Base-by-base conservation (phyloP, 176 grass and related monocot species). In the Elymus sibiricus region DNA sequence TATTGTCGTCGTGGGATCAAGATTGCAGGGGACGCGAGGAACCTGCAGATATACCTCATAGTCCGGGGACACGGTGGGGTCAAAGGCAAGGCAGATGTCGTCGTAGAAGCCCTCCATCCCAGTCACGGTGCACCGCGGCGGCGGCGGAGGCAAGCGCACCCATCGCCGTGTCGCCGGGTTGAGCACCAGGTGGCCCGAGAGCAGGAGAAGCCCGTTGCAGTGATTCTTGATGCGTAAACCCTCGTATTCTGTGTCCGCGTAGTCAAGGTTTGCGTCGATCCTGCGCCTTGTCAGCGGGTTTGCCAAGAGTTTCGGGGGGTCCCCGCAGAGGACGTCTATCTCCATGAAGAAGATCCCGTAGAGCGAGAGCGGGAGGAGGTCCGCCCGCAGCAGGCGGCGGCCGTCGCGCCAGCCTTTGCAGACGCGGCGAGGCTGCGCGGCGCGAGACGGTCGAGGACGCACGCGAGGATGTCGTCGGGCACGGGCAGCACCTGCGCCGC, bases 241-340 rank as follows among this genome's bases (percentile, higher is more conserved):
- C 2, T 7, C 11, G 0, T 13, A 17, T 0, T 39, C 0, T 7
- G 14, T 11, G 9, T 70, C 68, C 4, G 6, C 0, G 68, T 70
- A 70, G 67, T 39, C 35, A 4, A 70, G 38, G 34, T 39, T 39
- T 34, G 67, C 19, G 19, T 34, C 34, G 67, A 70, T 70, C 11
- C 22, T 70, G 35, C 34, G 35, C 1, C 4, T 4, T 1, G 11
- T 22, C 34, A 3, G 5, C 32, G 66, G 66, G 66, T 22, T 3
- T 22, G 66, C 9, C 19, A 70, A 70, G 66, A 39, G 37, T 1
- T 38, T 32, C 1, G 66, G 28, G 26, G 16, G 7, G 64, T 43
- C 11, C 3, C 11, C 3, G 43, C 43, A 44, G 43, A 44, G 43
- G 43, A 44, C 43, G 43, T 44, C 43, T 1, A 44, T 44, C 32